Base-by-base conservation (phyloP, 202 grass and related monocot species). In the Carex arenaria region DNA sequence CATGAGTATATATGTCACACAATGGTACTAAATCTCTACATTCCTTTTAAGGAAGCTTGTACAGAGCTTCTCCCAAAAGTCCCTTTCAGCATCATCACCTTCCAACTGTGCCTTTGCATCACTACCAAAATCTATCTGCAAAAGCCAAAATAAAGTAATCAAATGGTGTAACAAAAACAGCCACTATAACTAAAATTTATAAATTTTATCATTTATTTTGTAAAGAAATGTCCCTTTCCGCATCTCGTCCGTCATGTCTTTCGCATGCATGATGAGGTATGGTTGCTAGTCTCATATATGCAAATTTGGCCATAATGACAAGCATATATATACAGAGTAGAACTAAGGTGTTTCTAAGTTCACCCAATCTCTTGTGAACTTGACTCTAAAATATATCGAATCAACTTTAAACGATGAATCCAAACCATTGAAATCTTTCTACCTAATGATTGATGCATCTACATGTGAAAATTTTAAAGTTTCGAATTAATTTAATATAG, bases 21-120 rank as follows among this genome's bases (percentile, higher is more conserved):
- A 83, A 13, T 36, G 7, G 26, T 36, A 19, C n/a, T 80, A 78
- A 43, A 26, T 32, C 40, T 83, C 74, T 83, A 70, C 71, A 81
- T 85, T 52, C 74, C 64, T 67, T 95, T 95, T 95, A 80, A 98
- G 96, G 84, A 98, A 95, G 40, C 81, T 81, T 84, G 88, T 95
- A 89, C 96, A 98, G 34, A 95, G 61, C 40, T 80, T 92, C 62
- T 95, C 42, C 91, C 91, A 95, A 61, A 93, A 95, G 28, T 92
- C 80, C 60, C 86, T 92, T 77, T 98, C 93, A 55, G 93, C 83
- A 67, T 84, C 86, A 40, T 87, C 87, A 43, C 53, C 66, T 82
- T 89, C 91, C 85, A 98, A 22, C 10, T 86, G 80, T 79, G 42
- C 80, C 83, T 82, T 93, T 30, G 86, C 91, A n/a, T 74, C 93